Base-by-base conservation (phyloP, 2,329 filamentous ascomycete species). In the Botryosphaeria dothidea region DNA sequence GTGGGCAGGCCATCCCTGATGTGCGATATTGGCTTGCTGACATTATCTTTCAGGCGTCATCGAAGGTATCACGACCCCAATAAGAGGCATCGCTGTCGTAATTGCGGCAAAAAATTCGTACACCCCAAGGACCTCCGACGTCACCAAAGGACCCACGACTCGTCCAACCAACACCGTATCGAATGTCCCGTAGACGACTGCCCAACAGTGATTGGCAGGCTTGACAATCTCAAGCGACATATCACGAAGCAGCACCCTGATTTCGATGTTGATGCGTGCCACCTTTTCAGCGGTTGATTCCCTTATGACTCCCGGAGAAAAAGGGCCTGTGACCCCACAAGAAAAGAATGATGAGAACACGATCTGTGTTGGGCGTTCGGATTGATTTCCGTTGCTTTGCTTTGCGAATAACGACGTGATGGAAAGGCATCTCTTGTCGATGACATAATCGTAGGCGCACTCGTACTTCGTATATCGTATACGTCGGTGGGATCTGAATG, bases 41-140 rank as follows among this genome's bases (percentile, higher is more conserved):
- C 27, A 8, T n/a, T n/a, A 19, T 31, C 6, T 23, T 9, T 13
- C 49, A 64, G 61, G 15, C 61, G 61, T 43, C 61, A 64, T 13
- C 29, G 38, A n/a, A 54, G 48, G 19, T 64, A 52, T n/a, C 61
- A 64, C 49, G 41, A 46, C 38, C 17, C 38, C 11, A 11, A n/a
- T 1, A 34, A 34, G 15, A 64, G 46, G 25, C 43, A 54, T 11
- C 25, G 13, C 2, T 54, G 41, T 27, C 4, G 9, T 3, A 2
- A 8, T 4, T 64, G 61, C 49, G 61, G 51, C 25, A 25, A 34
- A 23, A 31, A 49, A 7, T 64, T 64, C 8, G 61, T 64, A 8
- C 51, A 64, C 27, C 61, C 61, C 17, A 64, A 64, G 11, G 61
- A 64, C 36, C 61, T 64, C 27, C 41, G 36, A 17, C 61, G 61